phyloP scores from a whole-genome alignment of 108 stramenopile species.

The Schizochytrium sp. region DNA sequence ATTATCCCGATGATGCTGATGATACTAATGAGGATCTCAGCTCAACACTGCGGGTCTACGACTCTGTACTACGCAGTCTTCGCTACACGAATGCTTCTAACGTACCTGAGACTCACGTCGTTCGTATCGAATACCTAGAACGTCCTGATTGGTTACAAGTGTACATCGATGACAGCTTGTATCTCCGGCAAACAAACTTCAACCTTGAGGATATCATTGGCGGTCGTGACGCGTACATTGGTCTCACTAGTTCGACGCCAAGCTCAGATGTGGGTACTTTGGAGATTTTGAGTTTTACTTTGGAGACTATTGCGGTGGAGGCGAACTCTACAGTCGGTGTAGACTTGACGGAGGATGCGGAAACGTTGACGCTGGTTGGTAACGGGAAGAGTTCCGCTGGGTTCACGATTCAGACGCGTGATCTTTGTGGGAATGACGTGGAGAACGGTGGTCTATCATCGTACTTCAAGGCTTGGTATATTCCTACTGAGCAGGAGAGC shows the following conservation, averaged over 20 bases:
- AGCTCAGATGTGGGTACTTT: not conserved
- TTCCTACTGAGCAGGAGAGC: not conserved
- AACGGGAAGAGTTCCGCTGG: conserved; percentile 5
- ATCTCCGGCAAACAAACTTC: not conserved
- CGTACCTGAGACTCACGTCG: not conserved
- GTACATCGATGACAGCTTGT: conserved; percentile 38
- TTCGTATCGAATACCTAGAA: conserved; percentile 44
- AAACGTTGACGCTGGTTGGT: not conserved
- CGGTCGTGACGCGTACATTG: conserved; percentile 32
- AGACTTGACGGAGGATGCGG: not conserved
- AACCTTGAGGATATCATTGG: not conserved
- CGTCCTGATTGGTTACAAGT: conserved; percentile 32
- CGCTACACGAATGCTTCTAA: not conserved
- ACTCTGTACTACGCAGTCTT: not conserved
- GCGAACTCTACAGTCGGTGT: not conserved
- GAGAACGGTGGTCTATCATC: conserved; percentile 27
- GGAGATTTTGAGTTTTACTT: conserved; percentile 16
- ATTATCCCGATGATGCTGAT: not conserved
- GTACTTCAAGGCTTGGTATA: conserved; percentile 14
- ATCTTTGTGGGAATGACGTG: not conserved
- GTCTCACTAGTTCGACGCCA: conserved; percentile 17
- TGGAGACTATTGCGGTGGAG: conserved; percentile 11
- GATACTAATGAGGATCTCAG: not conserved
- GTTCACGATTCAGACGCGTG: conserved; percentile 15
- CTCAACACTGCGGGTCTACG: not conserved